Evolutionary conservation across 2,329 filamentous ascomycete species (phyloP).

Genomic region (Diaporthe citrichinensis): DNA sequence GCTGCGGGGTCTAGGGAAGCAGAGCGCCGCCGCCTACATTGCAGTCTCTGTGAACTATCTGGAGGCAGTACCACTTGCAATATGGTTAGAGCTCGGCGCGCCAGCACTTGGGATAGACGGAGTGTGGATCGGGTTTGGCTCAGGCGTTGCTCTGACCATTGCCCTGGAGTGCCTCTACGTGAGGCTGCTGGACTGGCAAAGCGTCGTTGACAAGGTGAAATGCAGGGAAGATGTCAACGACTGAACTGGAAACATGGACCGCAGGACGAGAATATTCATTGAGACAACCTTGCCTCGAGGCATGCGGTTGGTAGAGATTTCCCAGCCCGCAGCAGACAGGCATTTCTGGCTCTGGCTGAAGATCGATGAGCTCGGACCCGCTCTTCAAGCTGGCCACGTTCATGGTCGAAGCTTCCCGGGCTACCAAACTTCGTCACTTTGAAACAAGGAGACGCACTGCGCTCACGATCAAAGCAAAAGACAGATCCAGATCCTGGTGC

Average conservation of each 20-base stretch:
- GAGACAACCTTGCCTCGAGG: neutral
- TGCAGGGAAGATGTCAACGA: constrained; percentile 34
- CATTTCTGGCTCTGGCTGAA: neutral
- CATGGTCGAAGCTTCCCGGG: neutral
- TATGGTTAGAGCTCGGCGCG: constrained; percentile 55
- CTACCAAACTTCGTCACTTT: neutral
- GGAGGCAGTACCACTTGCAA: constrained; percentile 54
- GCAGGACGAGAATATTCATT: too few relatives aligned
- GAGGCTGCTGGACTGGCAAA: constrained; percentile 44
- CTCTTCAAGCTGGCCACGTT: neutral
- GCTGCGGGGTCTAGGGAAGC: constrained; percentile 56
- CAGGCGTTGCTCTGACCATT: constrained; percentile 52
- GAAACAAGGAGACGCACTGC: neutral
- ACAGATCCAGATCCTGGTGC: neutral
- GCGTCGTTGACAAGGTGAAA: constrained; percentile 38
- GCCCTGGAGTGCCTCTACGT: constrained; percentile 52
- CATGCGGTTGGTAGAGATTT: too few relatives aligned
- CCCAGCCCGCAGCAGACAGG: neutral
- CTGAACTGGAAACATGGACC: neutral
- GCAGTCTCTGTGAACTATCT: constrained; percentile 55
- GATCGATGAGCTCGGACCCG: too few relatives aligned
- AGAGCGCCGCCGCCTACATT: constrained; percentile 54
- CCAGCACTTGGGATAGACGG: constrained; percentile 51
- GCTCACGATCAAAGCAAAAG: neutral
- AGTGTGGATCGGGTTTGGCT: constrained; percentile 53